Conservation (phyloP, 345 rosid species). For the Odontarrhena argentea region DNA sequence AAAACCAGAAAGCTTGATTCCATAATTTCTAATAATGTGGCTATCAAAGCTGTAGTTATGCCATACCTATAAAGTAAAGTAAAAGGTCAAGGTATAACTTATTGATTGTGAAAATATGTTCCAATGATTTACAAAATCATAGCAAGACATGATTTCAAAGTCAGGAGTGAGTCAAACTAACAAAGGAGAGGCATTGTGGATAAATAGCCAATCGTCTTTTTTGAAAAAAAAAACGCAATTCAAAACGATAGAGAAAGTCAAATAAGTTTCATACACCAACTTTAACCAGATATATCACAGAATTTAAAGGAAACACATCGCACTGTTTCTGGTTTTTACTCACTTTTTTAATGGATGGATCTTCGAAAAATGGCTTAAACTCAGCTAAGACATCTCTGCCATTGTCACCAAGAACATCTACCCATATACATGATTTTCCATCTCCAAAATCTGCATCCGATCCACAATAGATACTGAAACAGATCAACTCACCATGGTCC, state of each 20-base stretch:
- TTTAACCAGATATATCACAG: not conserved
- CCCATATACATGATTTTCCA: constrained; percentile 94
- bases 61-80: constrained; percentile 71
- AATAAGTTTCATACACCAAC: constrained; percentile 8
- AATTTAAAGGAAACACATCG: not conserved
- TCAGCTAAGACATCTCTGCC: constrained; percentile 62
- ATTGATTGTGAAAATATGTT: not conserved
- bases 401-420: constrained; percentile 88
- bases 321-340: constrained; percentile 4
- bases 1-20: constrained; percentile 79
- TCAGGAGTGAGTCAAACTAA: constrained; percentile 8
- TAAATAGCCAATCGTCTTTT: constrained; percentile 2
- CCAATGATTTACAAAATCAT: constrained; percentile 4
- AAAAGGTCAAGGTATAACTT: constrained; percentile 15
- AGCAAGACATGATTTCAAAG: constrained; percentile 12
- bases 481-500: constrained; percentile 84
- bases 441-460: constrained; percentile 77
- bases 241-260: constrained; percentile 9
- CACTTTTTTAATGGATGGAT: constrained; percentile 73
- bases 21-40: constrained; percentile 82
- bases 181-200: constrained; percentile 10
- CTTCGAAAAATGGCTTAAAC: constrained; percentile 78
- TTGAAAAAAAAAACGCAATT: not conserved
- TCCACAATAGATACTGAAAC: constrained; percentile 93
- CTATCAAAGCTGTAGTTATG: constrained; percentile 97